Evolutionary conservation across 352 stramenopile species (phyloP), one percentile per base, ranked within the genome.

Genomic region (Globisporangium cystogenes): DNA sequence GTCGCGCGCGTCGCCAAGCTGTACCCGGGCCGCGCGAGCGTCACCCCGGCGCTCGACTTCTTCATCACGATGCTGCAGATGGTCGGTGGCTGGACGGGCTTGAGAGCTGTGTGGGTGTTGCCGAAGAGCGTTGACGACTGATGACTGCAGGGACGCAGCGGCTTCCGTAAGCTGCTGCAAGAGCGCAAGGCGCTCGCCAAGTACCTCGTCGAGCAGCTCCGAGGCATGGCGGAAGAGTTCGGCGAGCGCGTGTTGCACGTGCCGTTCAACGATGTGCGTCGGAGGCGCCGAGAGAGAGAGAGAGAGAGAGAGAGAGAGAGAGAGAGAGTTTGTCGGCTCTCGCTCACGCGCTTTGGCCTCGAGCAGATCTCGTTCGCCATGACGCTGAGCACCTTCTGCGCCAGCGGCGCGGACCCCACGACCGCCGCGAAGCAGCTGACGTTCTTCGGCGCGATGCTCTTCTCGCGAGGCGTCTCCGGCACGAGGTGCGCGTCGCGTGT

Each of bases 31-130:
- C 87, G 97, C 44, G 97, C 96, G n/a, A 98, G 86, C 49, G 92
- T 90, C 42, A 83, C 93, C 7, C 96, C 96, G 0, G 89, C 94
- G 46, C 67, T 99, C 15, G 97, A 99, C 81, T 87, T 99, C 35
- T 99, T 99, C 67, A 98, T 99, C 67, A 99, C 97, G 0, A 89
- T 99, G 55, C 78, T 99, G n/a, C 96, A 96, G 37, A 98, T 99
- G 87, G 96, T 97, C 24, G 14, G 29, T 56, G 26, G 16, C 11
- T 42, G 35, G 7, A 14, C 7, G 1, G 14, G 35, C 35, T 6
- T n/a, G 15, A 40, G 35, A 20, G 14, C 35, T 43, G 16, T 43
- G 16, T 43, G 6, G 37, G 11, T 41, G 36, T 1, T 12, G 21
- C 12, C n/a, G n/a, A 41, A 2, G 18, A 12, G n/a, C 5, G 18